These are phyloP conservation scores for Naganishia vaughanmartiniae DNA, from an alignment of 768 basidiomycete genomes.

Conservation along the genomic window DNA sequence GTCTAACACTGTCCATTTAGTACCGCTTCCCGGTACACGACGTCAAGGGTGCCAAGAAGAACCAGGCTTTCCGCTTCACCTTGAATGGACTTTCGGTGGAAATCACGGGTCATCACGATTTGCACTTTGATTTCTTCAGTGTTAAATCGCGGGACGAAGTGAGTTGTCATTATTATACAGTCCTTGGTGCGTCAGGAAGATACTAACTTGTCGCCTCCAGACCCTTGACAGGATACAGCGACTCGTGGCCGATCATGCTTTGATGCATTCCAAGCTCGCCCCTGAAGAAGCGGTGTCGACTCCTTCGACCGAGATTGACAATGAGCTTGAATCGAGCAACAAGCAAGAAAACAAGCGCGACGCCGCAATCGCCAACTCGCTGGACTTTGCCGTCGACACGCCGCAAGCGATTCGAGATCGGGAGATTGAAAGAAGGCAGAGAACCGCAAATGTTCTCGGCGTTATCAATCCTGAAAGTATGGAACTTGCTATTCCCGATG, in stretches of 20 bases:
- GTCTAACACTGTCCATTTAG: conserved; percentile 29
- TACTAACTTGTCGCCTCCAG: conserved; percentile 19
- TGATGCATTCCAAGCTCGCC: conserved; percentile 25
- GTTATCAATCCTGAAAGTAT: conserved; percentile 13
- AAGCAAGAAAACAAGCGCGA: conserved; percentile 18
- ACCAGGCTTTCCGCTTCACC: conserved; percentile 42
- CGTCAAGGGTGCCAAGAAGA: conserved; percentile 54
- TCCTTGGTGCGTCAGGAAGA: conserved; percentile 14
- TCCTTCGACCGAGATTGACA: neutral
- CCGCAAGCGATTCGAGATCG: neutral
- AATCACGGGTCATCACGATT: conserved; percentile 56
- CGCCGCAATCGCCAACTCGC: conserved; percentile 17
- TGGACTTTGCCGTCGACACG: conserved; percentile 21
- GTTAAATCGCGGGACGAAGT: conserved; percentile 56
- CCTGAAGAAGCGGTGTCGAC: conserved; percentile 6
- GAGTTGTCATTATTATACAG: conserved; percentile 12
- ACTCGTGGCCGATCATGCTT: conserved; percentile 53
- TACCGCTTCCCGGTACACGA: conserved; percentile 55
- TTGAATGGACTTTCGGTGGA: conserved; percentile 55
- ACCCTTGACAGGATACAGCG: conserved; percentile 53
- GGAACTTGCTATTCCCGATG: conserved; percentile 38
- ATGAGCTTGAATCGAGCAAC: neutral
- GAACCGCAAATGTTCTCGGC: conserved; percentile 18
- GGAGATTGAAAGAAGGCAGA: conserved; percentile 14
- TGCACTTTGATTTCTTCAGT: conserved; percentile 59